Base-by-base conservation (phyloP, 2,329 filamentous ascomycete genomes). In the Beauveria rudraprayagi region DNA sequence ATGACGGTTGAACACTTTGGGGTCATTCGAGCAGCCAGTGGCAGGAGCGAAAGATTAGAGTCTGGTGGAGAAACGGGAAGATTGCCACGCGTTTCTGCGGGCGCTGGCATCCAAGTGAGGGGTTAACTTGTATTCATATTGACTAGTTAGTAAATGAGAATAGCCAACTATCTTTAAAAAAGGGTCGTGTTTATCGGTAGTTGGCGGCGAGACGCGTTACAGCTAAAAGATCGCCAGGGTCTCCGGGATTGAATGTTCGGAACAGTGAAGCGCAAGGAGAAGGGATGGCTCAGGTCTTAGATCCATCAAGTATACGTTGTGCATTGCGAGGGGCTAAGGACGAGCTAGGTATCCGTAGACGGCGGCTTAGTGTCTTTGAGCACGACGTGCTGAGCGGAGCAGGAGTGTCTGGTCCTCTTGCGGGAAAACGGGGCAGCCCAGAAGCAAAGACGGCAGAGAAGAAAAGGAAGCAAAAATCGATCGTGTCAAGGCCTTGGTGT, bases 381-480 rank as follows among this genome's bases (percentile, higher is more conserved):
- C 3, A 34, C 30, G 30, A 14, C 11, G 4, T 37, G 34, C 5
- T 37, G 34, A 11, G 34, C 34, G 34, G 34, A 37, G 14, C 34
- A 14, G 54, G 40, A 46, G 28, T 14, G 10, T 54, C 19, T 34
- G 19, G 2, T 48, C n/a, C 19, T 47, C 34, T 34, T 37, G 34
- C 34, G 14, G 34, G 34, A 37, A 14, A 37, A 37, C 14, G 34
- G 34, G 34, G 34, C 34, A 24, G 43, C 10, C 14, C 28, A 52
- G 17, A 59, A 52, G 47, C 34, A 44, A 43, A 43, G 34, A 43
- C 10, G 24, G 22, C 1, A 60, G 52, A 44, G 22, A 43, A 53
- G 26, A 52, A 60, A 41, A 52, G 40, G 43, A 46, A 56, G 34
- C 53, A 60, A 46, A 60, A 16, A 41, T 46, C 56, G 56, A 60